Evolutionary conservation across 148 eudicot genomes (phyloP), one percentile per base, ranked within the genome.

Genomic region (Polygonum aviculare): DNA sequence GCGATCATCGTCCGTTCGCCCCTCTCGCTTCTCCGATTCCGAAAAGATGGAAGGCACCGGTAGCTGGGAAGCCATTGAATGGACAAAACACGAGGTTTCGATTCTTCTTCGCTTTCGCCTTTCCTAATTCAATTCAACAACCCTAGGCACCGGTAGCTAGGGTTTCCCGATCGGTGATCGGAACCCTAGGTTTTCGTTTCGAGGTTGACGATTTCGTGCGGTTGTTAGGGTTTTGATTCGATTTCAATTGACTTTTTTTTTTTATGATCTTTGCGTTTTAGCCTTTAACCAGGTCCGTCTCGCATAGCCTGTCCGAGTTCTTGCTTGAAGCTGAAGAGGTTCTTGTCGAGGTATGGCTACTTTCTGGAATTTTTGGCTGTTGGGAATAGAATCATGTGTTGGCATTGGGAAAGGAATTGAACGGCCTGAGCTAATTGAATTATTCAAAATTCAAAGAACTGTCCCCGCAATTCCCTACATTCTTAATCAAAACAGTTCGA

Each of bases 271-370:
- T 36, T 67, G 44, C 1, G 65, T 40, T 77, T 67, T 81, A 92
- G 94, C 89, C 88, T 67, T 80, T 85, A 78, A 79, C 87, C 26
- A 86, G 92, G 80, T 79, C 88, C 54, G 85, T 89, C 48, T 84
- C 90, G 36, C 92, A 83, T 75, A 91, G 90, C 40, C 75, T 88
- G 75, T 77, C 81, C 60, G 82, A 83, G 22, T 92, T 90, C 67
- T 85, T 93, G 93, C 77, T 92, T 22, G 92, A 95, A 82, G 94
- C 85, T 70, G 99, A 95, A 84, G 85, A 85, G 72, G 93, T 95
- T 74, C 80, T 85, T 10, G 86, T 71, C 0, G 91, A 90, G 96
- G 99, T 94, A 69, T 65, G 69, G n/a, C 7, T 50, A n/a, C 69
- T 45, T 33, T 79, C 65, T 12, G 33, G 74, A 71, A 71, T 45